Conservation (phyloP, 805 yeast genomes). For the Cephaloascus albidus region DNA sequence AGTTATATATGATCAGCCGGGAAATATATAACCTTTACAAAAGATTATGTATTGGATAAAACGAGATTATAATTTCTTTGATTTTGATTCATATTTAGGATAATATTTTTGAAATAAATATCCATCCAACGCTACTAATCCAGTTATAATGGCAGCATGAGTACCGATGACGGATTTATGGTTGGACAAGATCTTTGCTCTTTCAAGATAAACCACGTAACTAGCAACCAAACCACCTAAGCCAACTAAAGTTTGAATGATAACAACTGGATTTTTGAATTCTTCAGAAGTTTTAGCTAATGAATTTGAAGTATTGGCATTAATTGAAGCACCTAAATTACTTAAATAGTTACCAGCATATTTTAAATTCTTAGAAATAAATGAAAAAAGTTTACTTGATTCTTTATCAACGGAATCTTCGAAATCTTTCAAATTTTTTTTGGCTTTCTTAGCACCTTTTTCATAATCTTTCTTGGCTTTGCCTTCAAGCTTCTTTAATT, state of each 20-base stretch:
- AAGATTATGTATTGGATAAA: too few relatives aligned
- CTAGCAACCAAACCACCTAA: slow-evolving; percentile 38
- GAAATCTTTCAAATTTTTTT: slow-evolving; percentile 4
- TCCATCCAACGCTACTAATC: slow-evolving; percentile 46
- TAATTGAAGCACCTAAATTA: slow-evolving; percentile 6
- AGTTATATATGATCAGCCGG: too few relatives aligned
- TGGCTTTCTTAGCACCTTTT: slow-evolving; percentile 8
- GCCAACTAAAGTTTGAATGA: slow-evolving; percentile 41
- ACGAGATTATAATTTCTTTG: not conserved
- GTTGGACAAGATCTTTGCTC: slow-evolving; percentile 34
- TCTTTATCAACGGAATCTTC: slow-evolving; percentile 2
- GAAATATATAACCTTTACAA: too few relatives aligned
- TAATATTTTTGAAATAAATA: slow-evolving; percentile 44
- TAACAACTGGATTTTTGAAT: slow-evolving; percentile 55
- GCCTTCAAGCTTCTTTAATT: slow-evolving; percentile 13
- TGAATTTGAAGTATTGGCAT: slow-evolving; percentile 6
- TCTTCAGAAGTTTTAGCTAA: slow-evolving; percentile 20
- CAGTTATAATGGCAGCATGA: slow-evolving; percentile 44
- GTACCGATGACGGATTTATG: slow-evolving; percentile 26
- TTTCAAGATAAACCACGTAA: slow-evolving; percentile 39
- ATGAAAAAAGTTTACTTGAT: slow-evolving; percentile 1
- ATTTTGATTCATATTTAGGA: slow-evolving; percentile 40
- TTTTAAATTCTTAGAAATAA: slow-evolving; percentile 9
- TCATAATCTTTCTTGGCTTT: slow-evolving; percentile 13
- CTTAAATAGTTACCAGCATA: slow-evolving; percentile 5